phyloP scores from a whole-genome alignment of 768 basidiomycete genomes.

The Phanerodontia chrysosporium region DNA sequence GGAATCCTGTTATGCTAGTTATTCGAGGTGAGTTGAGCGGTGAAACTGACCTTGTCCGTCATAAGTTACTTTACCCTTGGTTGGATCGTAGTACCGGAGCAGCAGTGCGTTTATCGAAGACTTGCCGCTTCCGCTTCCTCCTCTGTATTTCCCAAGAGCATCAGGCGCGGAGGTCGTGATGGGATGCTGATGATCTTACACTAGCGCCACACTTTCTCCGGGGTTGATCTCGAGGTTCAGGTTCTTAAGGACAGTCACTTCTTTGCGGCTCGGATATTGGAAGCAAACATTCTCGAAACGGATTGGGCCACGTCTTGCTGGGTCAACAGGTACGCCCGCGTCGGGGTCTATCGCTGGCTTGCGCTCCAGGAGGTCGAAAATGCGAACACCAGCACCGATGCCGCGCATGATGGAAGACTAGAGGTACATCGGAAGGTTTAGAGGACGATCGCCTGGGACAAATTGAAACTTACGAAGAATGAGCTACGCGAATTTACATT shows the following conservation, averaged over 20 bases:
- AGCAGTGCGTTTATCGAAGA: constrained; percentile 87
- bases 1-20: neutral
- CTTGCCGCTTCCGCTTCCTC: constrained; percentile 92
- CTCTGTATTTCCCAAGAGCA: constrained; percentile 41
- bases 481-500: constrained; percentile 21
- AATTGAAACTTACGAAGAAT: constrained; percentile 32
- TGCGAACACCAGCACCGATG: constrained; percentile 85
- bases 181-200: constrained; percentile 51
- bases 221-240: constrained; percentile 77
- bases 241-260: constrained; percentile 75
- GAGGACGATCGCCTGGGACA: constrained; percentile 6
- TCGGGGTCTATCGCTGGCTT: constrained; percentile 66
- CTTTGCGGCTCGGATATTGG: constrained; percentile 84
- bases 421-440: neutral
- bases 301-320: constrained; percentile 60
- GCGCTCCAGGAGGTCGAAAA: constrained; percentile 91
- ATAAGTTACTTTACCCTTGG: constrained; percentile 76
- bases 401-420: constrained; percentile 95
- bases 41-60: constrained; percentile 69
- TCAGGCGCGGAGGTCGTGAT: neutral
- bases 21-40: too few species aligned
- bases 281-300: constrained; percentile 83
- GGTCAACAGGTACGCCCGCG: constrained; percentile 52
- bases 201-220: constrained; percentile 87
- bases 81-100: constrained; percentile 85